Evolutionary conservation across 2,329 filamentous ascomycete genomes (phyloP), one percentile per base, ranked within the genome.

Genomic region (Cladobotryum protrusum): DNA sequence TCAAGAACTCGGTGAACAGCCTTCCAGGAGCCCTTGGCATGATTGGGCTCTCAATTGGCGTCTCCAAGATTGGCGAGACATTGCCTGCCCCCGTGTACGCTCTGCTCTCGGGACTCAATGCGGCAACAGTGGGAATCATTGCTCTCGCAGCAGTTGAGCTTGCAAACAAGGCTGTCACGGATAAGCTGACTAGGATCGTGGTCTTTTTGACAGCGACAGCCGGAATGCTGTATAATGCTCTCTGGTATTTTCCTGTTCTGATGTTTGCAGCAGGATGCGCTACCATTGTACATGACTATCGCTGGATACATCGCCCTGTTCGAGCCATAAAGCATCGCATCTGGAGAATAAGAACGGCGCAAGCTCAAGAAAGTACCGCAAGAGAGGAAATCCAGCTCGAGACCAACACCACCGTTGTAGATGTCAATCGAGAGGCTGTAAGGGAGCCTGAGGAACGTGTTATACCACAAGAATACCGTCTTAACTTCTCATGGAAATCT

Each of bases 211-310:
- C 78, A 3, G 86, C 72, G 1, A 73, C 76, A 8, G 84, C 83
- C 0, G 86, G 85, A 0, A 67, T 89, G 56, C 72, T 86, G 44
- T 89, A 89, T 57, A 87, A 82, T 45, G 79, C 84, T 0, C 66
- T 89, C 0, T 90, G 86, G 86, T 90, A 86, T 56, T 89, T 88
- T 42, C 86, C 86, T 0, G 58, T 80, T 0, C 61, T 89, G 4
- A 83, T 89, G 65, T 57, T 77, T 0, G 55, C 72, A 1, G 78
- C 75, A 0, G 85, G 84, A 0, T 11, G 74, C 1, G 63, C 66
- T 0, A 78, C 80, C 0, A 63, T 81, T 0, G 47, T 78, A 1
- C 82, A 79, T 70, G 85, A 88, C 63, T 69, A 67, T 40, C 70
- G 72, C 39, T 75, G 76, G 67, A 57, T 77, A 6, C 72, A 76